phyloP scores from a whole-genome alignment of 176 grass and related monocot genomes.

The Pharus latifolius region DNA sequence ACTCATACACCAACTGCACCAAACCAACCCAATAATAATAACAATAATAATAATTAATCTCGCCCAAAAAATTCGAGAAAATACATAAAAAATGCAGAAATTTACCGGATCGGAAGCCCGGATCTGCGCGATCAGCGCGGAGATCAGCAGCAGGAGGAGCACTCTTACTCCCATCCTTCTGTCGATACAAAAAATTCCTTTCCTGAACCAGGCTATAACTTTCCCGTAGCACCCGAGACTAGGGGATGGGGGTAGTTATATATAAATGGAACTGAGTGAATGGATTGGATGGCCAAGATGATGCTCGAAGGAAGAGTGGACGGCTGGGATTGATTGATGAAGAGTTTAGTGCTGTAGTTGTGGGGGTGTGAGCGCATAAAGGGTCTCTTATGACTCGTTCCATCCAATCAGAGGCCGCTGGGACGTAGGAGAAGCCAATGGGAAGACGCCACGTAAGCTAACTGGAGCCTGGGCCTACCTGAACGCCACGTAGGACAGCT shows the following conservation, averaged over 20 bases:
- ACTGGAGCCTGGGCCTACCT: neutral
- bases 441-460: neutral
- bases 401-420: constrained; percentile 12
- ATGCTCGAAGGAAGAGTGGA: neutral
- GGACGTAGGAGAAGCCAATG: neutral
- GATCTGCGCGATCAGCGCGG: constrained; percentile 57
- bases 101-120: constrained; percentile 77
- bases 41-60: constrained; percentile 9
- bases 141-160: constrained; percentile 38
- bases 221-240: neutral
- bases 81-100: neutral
- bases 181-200: constrained; percentile 1
- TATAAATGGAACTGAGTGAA: neutral
- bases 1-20: constrained; percentile 76
- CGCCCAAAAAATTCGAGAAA: neutral
- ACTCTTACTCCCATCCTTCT: neutral
- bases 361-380: neutral
- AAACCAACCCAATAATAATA: neutral
- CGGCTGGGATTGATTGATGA: neutral
- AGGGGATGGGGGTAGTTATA: neutral
- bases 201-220: no score
- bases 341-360: no score
- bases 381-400: constrained; percentile 22
- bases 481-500: neutral
- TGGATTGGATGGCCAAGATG: neutral